These are phyloP conservation scores for Dittrichia graveolens DNA, from an alignment of 129 eudicot species.

Conservation along the genomic window DNA sequence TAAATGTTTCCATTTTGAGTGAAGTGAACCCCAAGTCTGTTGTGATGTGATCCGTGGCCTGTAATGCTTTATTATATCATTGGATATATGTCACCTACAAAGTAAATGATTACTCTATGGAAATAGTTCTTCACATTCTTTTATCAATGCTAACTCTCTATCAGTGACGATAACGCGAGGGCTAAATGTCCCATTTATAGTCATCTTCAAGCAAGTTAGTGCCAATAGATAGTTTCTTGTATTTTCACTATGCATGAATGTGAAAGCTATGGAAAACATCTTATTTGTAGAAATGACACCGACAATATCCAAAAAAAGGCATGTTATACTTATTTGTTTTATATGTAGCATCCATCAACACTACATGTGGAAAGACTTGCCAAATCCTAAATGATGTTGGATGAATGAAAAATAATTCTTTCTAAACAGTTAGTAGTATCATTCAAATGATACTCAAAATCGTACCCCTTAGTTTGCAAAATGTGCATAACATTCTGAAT, in stretches of 20 bases:
- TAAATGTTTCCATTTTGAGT: not conserved
- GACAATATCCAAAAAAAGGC: not conserved
- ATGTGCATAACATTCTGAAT: not conserved
- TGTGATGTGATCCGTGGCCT: not conserved
- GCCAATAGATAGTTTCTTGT: not conserved
- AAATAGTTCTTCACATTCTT: not conserved
- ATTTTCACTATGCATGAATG: not conserved
- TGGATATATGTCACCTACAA: not conserved
- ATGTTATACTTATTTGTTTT: not conserved
- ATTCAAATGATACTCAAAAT: not conserved
- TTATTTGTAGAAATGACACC: not conserved
- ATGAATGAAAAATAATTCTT: too few relatives aligned
- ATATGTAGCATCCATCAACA: too few relatives aligned
- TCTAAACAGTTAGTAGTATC: not conserved
- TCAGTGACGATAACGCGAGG: not conserved
- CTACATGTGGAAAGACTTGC: too few relatives aligned
- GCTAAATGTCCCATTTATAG: not conserved
- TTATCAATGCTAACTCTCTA: not conserved
- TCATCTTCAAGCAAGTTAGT: not conserved
- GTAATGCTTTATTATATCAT: not conserved
- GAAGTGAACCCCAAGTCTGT: not conserved
- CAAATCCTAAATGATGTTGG: too few relatives aligned
- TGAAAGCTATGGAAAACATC: not conserved
- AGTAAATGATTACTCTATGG: slow-evolving; percentile 5
- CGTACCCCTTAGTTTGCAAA: not conserved